A percentile compares a stretch with the other conserved stretches of the same genome.
phyloP scores from a whole-genome alignment of 257 asterid genomes.

The Solanum pinnatisectum region DNA sequence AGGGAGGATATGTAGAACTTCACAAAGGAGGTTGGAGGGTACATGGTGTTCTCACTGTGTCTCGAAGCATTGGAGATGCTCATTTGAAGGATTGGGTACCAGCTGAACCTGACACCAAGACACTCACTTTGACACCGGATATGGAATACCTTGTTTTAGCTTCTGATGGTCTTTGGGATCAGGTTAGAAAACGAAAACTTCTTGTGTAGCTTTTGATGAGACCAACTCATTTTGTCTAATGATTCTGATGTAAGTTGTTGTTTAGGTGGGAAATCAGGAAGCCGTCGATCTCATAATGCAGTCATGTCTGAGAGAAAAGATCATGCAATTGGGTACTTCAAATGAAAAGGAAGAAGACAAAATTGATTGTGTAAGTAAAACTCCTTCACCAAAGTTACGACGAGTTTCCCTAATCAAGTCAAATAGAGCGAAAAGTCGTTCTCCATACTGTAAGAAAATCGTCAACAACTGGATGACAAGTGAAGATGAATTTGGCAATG shows the following conservation, averaged over 20 bases:
- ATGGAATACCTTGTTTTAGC: slow-evolving; percentile 80
- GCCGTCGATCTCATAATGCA: slow-evolving; percentile 47
- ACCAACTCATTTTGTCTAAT: not conserved
- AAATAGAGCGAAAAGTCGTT: not conserved
- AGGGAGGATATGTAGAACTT: slow-evolving; percentile 84
- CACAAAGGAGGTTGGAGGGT: slow-evolving; percentile 86
- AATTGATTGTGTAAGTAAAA: slow-evolving; percentile 10
- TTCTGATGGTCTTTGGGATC: slow-evolving; percentile 89
- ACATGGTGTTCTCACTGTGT: slow-evolving; percentile 72
- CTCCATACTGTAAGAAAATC: slow-evolving; percentile 10
- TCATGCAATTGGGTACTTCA: slow-evolving; percentile 7
- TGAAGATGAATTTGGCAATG: slow-evolving; percentile 27
- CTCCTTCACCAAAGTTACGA: slow-evolving; percentile 25
- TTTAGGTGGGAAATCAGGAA: slow-evolving; percentile 65
- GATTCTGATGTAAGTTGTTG: not conserved
- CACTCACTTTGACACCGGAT: slow-evolving; percentile 40
- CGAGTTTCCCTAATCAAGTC: slow-evolving; percentile 8
- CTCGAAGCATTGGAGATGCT: slow-evolving; percentile 89
- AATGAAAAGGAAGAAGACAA: slow-evolving; percentile 1
- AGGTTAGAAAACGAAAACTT: slow-evolving; percentile 26
- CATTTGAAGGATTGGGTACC: slow-evolving; percentile 78
- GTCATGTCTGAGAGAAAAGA: slow-evolving; percentile 23
- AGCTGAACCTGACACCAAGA: slow-evolving; percentile 69
- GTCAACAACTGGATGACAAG: slow-evolving; percentile 5
- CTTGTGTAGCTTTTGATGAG: not conserved